Base-by-base conservation (phyloP, 148 eudicot genomes). In the Pouteria glomerata region DNA sequence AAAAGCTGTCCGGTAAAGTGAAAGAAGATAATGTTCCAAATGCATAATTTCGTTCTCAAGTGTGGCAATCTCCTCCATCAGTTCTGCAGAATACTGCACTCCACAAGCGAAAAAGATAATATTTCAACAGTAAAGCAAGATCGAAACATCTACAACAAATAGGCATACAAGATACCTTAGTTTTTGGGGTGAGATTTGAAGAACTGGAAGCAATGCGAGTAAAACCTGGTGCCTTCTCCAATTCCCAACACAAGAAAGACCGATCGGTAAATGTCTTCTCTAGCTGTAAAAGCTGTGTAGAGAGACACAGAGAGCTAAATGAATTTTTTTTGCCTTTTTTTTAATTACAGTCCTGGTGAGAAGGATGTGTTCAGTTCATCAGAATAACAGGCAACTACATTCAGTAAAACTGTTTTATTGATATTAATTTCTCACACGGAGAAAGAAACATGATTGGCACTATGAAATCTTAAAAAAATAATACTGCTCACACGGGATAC, bases 21-120 rank as follows among this genome's bases (percentile, higher is more conserved):
- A 78, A 48, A 84, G 87, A 66, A 84, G 82, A 76, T 81, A 73
- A 1, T 58, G 56, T 57, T 84, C 87, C 80, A 84, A 75, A 56
- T 63, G 71, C 71, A 70, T 57, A 68, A 84, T 81, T 70, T 84
- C 82, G 34, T 53, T 48, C 74, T 84, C 87, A 29, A 84, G 80
- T 14, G 73, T 21, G 19, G 80, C 52, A 59, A 84, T 84, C 71
- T 84, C 84, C 39, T 73, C 76, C 70, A 76, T 64, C 80, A 84
- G 61, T 57, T 84, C 87, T 31, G 52, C 71, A 29, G 87, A 81
- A 26, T 80, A 69, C 87, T 84, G 82, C 69, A 71, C 44, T 13
- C 30, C 34, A 51, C n/a, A 35, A 26, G 27, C 14, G 35, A 73
- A 56, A 1, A 39, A 6, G 35, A 6, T 18, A 23, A 35, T 0